Conservation (phyloP, 2,329 filamentous ascomycete species). For the Cladophialophora chaetospira region DNA sequence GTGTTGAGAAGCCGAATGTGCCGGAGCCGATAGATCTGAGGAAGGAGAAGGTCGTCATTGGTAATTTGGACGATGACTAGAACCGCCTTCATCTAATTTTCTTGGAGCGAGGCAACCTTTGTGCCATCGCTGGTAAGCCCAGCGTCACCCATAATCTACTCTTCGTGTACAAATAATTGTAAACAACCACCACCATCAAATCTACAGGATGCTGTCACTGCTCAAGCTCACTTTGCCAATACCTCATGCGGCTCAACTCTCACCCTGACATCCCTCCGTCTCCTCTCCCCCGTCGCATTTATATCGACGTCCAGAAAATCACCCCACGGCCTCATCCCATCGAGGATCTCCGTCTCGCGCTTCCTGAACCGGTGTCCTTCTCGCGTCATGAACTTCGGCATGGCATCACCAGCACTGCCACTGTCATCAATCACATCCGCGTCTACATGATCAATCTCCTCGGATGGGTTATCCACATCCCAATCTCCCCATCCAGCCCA, state of each 20-base stretch:
- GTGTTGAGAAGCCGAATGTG: constrained; percentile 61
- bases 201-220: no score
- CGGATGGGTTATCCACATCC: constrained; percentile 43
- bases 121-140: background rate
- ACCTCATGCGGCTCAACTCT: constrained; percentile 21
- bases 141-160: no score
- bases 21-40: constrained; percentile 45
- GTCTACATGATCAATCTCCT: constrained; percentile 56
- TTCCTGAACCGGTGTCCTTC: constrained; percentile 29
- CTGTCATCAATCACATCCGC: constrained; percentile 32
- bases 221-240: background rate
- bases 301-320: constrained; percentile 30
- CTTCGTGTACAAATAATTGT: background rate
- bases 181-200: background rate
- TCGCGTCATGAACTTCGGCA: constrained; percentile 17
- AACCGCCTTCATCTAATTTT: background rate
- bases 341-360: constrained; percentile 28
- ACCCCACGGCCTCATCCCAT: constrained; percentile 29
- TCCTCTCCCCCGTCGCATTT: background rate
- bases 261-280: constrained; percentile 19
- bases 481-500: constrained; percentile 49
- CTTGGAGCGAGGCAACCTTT: background rate
- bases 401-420: background rate
- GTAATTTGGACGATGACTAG: constrained; percentile 35
- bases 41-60: constrained; percentile 44